Evolutionary conservation across 768 basidiomycete species (phyloP).

Genomic region (Leccinum aurantiacum): DNA sequence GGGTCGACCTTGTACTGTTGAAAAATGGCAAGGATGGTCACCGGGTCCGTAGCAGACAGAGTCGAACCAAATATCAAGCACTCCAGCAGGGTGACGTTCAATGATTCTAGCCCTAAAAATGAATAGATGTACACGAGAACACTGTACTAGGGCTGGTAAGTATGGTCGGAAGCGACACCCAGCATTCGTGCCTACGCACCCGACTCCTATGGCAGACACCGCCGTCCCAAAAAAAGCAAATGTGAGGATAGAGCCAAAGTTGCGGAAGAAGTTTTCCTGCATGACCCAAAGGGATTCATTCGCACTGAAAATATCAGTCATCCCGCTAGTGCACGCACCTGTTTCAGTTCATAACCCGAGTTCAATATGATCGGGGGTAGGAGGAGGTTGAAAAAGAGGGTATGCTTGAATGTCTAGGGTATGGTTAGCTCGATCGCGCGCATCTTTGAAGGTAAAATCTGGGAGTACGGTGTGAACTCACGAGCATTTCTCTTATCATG

Average conservation of each 20-base stretch:
- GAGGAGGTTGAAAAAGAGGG: constrained; percentile 96
- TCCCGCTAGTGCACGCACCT: constrained; percentile 48
- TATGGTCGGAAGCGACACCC: constrained; percentile 5
- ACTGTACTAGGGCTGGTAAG: constrained; percentile 61
- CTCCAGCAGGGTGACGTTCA: constrained; percentile 84
- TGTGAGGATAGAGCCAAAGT: constrained; percentile 93
- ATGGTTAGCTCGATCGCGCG: constrained; percentile 8
- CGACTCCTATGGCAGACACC: constrained; percentile 93
- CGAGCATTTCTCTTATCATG: constrained; percentile 96
- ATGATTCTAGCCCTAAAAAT: constrained; percentile 85
- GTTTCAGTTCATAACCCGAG: constrained; percentile 96
- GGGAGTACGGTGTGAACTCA: constrained; percentile 43
- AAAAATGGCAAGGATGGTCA: constrained; percentile 97
- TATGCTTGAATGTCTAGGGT: constrained; percentile 88
- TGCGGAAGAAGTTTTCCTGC: constrained; percentile 97
- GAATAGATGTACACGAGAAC: constrained; percentile 94
- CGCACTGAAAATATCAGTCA: neutral
- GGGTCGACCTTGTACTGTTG: constrained; percentile 99
- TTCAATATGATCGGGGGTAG: constrained; percentile 97
- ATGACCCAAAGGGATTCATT: neutral
- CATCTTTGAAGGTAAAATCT: neutral
- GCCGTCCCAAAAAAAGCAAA: constrained; percentile 96
- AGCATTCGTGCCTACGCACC: constrained; percentile 52
- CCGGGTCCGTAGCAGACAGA: constrained; percentile 95
- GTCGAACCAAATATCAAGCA: constrained; percentile 97